Evolutionary conservation across 352 stramenopile genomes (phyloP).

Genomic region (Phytophthora nicotianae): DNA sequence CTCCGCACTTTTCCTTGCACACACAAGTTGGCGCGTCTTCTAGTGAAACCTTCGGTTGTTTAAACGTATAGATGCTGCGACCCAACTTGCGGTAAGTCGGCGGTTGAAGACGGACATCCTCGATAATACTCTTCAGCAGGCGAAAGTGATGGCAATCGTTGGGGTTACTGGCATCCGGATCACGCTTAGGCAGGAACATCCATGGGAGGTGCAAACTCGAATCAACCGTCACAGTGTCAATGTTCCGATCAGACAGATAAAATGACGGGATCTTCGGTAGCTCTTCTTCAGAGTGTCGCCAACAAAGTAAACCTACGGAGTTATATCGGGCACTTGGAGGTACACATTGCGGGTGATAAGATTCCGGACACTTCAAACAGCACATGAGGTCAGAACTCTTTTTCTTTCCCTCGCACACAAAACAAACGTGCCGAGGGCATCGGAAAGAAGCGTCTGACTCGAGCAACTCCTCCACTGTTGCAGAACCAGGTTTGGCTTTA

Average conservation of each 20-base stretch:
- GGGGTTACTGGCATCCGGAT: slow-evolving; percentile 52
- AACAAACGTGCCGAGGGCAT: slow-evolving; percentile 89
- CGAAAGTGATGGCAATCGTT: slow-evolving; percentile 85
- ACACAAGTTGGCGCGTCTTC: slow-evolving; percentile 82
- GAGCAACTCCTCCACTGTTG: slow-evolving; percentile 52
- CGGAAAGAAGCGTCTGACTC: slow-evolving; percentile 82
- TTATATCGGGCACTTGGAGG: slow-evolving; percentile 92
- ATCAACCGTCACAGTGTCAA: slow-evolving; percentile 80
- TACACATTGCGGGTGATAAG: slow-evolving; percentile 94
- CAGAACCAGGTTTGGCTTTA: slow-evolving; percentile 40
- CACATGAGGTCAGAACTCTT: slow-evolving; percentile 82
- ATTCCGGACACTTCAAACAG: slow-evolving; percentile 92
- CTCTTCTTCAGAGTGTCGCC: slow-evolving; percentile 78
- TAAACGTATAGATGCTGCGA: slow-evolving; percentile 89
- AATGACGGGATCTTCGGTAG: slow-evolving; percentile 81
- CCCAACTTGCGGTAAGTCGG: slow-evolving; percentile 78
- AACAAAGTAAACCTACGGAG: slow-evolving; percentile 91
- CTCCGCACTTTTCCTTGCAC: slow-evolving; percentile 80
- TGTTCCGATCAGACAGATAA: slow-evolving; percentile 65
- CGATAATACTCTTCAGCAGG: slow-evolving; percentile 63
- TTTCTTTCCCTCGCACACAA: slow-evolving; percentile 80
- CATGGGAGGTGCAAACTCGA: slow-evolving; percentile 73
- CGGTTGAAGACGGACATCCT: slow-evolving; percentile 76
- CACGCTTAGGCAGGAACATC: slow-evolving; percentile 79
- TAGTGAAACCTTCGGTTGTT: slow-evolving; percentile 72